Conservation (phyloP, 805 yeast species). For the Candida chauliodis region DNA sequence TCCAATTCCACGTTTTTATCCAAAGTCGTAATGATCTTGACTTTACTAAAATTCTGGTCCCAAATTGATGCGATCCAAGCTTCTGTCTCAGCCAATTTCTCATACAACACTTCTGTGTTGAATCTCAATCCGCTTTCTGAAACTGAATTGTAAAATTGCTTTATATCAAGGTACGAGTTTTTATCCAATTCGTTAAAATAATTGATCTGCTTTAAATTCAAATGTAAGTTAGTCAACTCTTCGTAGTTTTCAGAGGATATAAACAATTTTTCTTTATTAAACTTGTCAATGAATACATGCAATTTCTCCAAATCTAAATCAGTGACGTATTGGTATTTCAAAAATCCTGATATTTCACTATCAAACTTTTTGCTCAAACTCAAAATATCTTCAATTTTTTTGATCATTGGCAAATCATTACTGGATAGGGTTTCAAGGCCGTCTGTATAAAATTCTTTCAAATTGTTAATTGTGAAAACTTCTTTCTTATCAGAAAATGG, state of each 20-base stretch:
- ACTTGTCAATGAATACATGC: conserved; percentile 18
- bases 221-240: conserved; percentile 25
- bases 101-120: conserved; percentile 13
- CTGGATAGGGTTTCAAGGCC: conserved; percentile 27
- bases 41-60: conserved; percentile 12
- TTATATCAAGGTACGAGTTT: conserved; percentile 18
- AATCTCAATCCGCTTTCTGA: conserved; percentile 19
- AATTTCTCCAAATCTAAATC: conserved; percentile 13
- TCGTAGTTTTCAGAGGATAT: conserved; percentile 20
- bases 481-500: conserved; percentile 36
- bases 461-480: conserved; percentile 28
- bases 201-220: conserved; percentile 15
- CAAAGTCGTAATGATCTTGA: conserved; percentile 18
- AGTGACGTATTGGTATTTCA: conserved; percentile 15
- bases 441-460: conserved; percentile 22
- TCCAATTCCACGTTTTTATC: conserved; percentile 14
- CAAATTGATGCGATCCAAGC: conserved; percentile 20
- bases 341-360: conserved; percentile 14
- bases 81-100: conserved; percentile 17
- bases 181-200: conserved; percentile 12
- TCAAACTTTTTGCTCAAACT: conserved; percentile 23
- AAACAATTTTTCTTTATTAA: conserved; percentile 23
- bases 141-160: conserved; percentile 20
- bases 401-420: conserved; percentile 32
- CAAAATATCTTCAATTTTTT: conserved; percentile 21